Evolutionary conservation across 148 eudicot genomes (phyloP).

Genomic region (Drosera capensis): DNA sequence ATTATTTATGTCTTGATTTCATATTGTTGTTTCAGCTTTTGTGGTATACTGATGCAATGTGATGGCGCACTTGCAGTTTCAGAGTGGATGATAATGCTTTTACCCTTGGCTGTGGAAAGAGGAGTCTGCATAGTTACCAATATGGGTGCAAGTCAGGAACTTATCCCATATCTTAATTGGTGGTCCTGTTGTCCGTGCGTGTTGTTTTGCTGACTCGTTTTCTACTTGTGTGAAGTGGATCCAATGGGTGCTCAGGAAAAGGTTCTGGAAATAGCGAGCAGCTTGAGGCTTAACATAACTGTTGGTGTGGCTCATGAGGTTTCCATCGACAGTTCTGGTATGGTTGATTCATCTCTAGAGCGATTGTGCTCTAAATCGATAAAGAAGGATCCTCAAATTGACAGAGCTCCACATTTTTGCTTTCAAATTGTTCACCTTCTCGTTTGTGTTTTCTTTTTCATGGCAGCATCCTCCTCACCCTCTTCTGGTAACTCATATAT

Average conservation of each 20-base stretch:
- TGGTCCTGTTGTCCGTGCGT: conserved; percentile 4
- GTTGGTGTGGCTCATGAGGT: conserved; percentile 66
- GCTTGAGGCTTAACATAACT: conserved; percentile 36
- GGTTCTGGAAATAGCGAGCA: conserved; percentile 55
- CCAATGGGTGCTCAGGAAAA: conserved; percentile 67
- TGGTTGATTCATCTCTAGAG: no score
- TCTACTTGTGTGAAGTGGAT: conserved; percentile 29
- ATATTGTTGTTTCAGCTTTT: no score
- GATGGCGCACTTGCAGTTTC: conserved; percentile 37
- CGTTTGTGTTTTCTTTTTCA: not conserved
- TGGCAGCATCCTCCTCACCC: no score
- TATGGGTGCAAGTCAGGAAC: conserved; percentile 90
- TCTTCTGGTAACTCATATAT: conserved; percentile 6
- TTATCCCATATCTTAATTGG: not conserved
- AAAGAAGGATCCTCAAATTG: no score
- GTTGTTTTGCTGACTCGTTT: conserved; percentile 3
- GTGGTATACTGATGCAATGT: not conserved
- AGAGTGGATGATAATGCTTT: conserved; percentile 90
- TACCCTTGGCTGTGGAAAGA: conserved; percentile 77
- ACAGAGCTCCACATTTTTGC: not conserved
- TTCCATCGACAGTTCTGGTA: conserved; percentile 38
- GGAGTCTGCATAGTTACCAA: conserved; percentile 89
- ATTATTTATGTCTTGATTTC: no score
- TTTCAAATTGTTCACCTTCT: not conserved
- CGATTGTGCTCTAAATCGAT: no score